phyloP scores from a whole-genome alignment of 2,329 filamentous ascomycete genomes.

The Cadophora gregata region DNA sequence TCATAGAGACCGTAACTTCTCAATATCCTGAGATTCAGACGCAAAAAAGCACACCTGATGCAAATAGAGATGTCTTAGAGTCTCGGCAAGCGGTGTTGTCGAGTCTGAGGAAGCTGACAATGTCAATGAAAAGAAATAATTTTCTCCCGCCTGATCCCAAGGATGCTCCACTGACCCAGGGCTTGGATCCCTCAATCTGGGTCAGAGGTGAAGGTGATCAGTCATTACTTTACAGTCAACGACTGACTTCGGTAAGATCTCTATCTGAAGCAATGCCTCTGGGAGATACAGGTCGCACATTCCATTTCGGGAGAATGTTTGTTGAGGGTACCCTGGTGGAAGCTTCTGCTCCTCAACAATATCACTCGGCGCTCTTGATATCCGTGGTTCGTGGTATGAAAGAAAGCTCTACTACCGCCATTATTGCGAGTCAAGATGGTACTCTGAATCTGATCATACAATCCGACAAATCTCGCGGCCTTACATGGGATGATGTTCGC shows the following conservation, averaged over 20 bases:
- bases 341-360: conserved; percentile 69
- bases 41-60: conserved; percentile 30
- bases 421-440: conserved; percentile 81
- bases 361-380: conserved; percentile 75
- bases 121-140: conserved; percentile 85
- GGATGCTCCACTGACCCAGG: conserved; percentile 72
- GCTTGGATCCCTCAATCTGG: conserved; percentile 84
- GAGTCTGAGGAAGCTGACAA: conserved; percentile 74
- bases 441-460: conserved; percentile 78
- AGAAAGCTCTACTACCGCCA: conserved; percentile 72
- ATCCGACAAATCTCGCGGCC: conserved; percentile 68
- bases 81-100: conserved; percentile 62
- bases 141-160: conserved; percentile 72
- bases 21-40: conserved; percentile 34
- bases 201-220: conserved; percentile 62
- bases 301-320: conserved; percentile 80
- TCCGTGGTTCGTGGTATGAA: conserved; percentile 74
- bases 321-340: conserved; percentile 79
- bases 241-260: conserved; percentile 44
- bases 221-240: conserved; percentile 39
- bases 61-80: conserved; percentile 51
- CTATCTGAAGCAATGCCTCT: conserved; percentile 74
- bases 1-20: conserved; percentile 60
- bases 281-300: conserved; percentile 74
- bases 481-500: conserved; percentile 80